Evolutionary conservation across 441 rosid species (phyloP), one percentile per base, ranked within the genome.

Genomic region (Jatropha podagrica): DNA sequence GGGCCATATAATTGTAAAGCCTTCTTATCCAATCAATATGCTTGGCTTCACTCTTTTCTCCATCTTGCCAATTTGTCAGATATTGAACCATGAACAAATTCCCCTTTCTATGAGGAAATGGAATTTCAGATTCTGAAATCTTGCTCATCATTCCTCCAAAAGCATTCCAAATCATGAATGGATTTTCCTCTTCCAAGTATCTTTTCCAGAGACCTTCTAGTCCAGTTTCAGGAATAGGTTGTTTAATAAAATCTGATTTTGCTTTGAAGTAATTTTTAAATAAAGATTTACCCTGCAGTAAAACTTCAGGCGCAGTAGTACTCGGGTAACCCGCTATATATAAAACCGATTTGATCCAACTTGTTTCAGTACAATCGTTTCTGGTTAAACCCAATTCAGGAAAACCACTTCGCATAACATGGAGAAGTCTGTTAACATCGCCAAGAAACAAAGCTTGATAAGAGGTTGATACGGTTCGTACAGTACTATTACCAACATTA

Each of bases 271-370:
- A 84, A 84, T 88, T 4, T 32, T 32, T 32, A 32, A 32, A 32
- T 32, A 32, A 32, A 32, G 32, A 32, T 32, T 32, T 32, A 32
- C 86, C 91, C 59, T 87, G 79, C 11, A 92, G 97, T 23, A 92
- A 74, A 15, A 89, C 82, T 11, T 86, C 90, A 0, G 90, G 87
- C 0, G 89, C 79, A 1, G 88, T 83, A 9, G 56, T 76, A 14
- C 54, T 65, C 0, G 89, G 88, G 78, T 80, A 90, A 0, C 91
- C 90, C 0, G 86, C 90, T 32, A 89, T 83, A 83, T 81, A 81
- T 4, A 89, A 74, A 26, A 89, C 87, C 0, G 97, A 89, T 44
- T 83, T 81, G 32, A 92, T 81, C 97, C 97, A 90, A 80, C 81
- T 90, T 26, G 83, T 88, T 75, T 88, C 88, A 9, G 11, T 32